These are phyloP conservation scores for Stenocarpella maydis DNA, from an alignment of 2,329 filamentous ascomycete genomes.

Conservation along the genomic window DNA sequence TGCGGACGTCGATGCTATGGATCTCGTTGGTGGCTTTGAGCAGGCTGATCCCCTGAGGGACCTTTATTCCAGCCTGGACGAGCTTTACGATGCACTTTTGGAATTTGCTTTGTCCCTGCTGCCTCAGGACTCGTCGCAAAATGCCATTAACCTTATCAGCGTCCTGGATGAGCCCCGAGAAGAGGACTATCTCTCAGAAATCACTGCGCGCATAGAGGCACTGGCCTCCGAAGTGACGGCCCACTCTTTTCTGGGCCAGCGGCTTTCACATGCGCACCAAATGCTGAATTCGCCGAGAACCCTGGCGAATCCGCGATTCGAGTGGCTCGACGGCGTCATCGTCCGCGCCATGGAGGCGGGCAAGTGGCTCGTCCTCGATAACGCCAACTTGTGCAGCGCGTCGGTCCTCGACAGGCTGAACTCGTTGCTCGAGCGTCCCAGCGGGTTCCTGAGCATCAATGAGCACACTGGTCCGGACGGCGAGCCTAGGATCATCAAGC, in stretches of 20 bases:
- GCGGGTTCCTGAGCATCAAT: conserved; percentile 88
- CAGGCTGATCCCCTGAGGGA: conserved; percentile 85
- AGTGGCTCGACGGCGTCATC: conserved; percentile 94
- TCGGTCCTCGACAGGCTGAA: conserved; percentile 95
- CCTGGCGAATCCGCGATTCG: conserved; percentile 82
- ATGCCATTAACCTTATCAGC: conserved; percentile 56
- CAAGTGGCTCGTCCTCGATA: conserved; percentile 93
- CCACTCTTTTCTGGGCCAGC: conserved; percentile 54
- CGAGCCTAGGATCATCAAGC: conserved; percentile 78
- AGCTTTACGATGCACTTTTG: conserved; percentile 52
- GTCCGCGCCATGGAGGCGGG: conserved; percentile 87
- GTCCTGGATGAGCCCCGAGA: conserved; percentile 54
- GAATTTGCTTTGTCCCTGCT: conserved; percentile 57
- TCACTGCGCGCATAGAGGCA: conserved; percentile 49
- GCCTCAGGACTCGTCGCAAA: conserved; percentile 43
- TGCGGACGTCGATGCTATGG: conserved; percentile 95
- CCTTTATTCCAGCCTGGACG: conserved; percentile 65
- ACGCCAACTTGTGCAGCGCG: conserved; percentile 95
- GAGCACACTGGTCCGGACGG: conserved; percentile 88
- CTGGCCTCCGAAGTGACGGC: conserved; percentile 53
- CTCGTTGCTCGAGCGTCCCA: conserved; percentile 84
- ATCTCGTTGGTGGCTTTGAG: conserved; percentile 95
- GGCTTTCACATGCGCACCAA: conserved; percentile 57
- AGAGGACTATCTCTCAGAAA: conserved; percentile 49
- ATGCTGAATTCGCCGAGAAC: conserved; percentile 62